Percentiles rank a stretch among this genome's conserved stretches.
These are phyloP conservation scores for Globisporangium cylindrosporum DNA, from an alignment of 352 stramenopile genomes.

Conservation along the genomic window DNA sequence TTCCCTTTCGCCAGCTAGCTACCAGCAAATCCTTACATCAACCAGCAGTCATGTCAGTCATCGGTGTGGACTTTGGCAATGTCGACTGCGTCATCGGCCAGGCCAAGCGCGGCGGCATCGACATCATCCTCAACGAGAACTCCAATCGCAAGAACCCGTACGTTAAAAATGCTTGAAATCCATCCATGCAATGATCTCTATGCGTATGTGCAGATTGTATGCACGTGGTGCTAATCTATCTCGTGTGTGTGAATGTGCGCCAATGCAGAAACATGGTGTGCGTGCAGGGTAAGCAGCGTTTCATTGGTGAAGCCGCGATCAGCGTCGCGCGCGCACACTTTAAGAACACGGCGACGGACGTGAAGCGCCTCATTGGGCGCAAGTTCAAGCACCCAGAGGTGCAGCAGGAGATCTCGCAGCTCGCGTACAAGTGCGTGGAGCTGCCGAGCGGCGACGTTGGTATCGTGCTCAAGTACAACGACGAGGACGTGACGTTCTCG, in stretches of 20 bases:
- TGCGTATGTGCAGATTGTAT: not conserved
- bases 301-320: conserved; percentile 91
- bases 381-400: conserved; percentile 96
- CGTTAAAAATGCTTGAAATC: conserved; percentile 12
- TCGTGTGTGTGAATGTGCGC: not conserved
- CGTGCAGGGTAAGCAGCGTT: conserved; percentile 89
- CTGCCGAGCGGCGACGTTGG: conserved; percentile 86
- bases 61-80: conserved; percentile 97
- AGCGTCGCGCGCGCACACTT: conserved; percentile 94
- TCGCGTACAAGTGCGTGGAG: conserved; percentile 91
- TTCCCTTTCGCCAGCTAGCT: conserved; percentile 11
- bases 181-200: not conserved
- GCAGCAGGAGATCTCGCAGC: conserved; percentile 92
- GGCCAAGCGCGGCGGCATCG: conserved; percentile 95
- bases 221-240: not conserved
- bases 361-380: conserved; percentile 97
- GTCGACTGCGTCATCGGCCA: conserved; percentile 95
- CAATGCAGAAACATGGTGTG: conserved; percentile 73
- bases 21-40: not conserved
- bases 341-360: conserved; percentile 97
- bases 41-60: conserved; percentile 89
- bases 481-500: conserved; percentile 88
- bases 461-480: conserved; percentile 92
- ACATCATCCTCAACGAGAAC: conserved; percentile 99
- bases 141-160: conserved; percentile 98